Percentiles rank a stretch among this genome's conserved stretches.
These are phyloP conservation scores for Podosphaera fusca DNA, from an alignment of 2,329 filamentous ascomycete species.

Conservation along the genomic window DNA sequence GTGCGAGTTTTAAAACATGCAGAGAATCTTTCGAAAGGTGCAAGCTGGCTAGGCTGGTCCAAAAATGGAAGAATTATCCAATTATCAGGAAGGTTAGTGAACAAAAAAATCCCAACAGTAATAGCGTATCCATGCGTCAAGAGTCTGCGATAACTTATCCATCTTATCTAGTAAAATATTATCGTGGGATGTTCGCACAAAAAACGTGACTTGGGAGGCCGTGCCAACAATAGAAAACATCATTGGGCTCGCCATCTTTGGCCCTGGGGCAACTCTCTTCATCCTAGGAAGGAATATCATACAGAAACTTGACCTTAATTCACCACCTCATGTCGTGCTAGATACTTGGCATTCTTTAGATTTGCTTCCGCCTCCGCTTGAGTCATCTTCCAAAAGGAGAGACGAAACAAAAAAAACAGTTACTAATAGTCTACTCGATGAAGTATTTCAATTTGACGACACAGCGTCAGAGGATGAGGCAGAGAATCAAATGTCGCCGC, in stretches of 20 bases:
- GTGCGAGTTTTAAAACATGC: conserved; percentile 67
- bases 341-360: conserved; percentile 54
- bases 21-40: conserved; percentile 48
- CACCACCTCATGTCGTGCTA: conserved; percentile 54
- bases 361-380: too few species aligned
- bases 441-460: too few species aligned
- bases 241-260: conserved; percentile 65
- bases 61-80: conserved; percentile 94
- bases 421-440: too few species aligned
- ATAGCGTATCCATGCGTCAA: neutral
- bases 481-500: conserved; percentile 51
- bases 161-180: conserved; percentile 47
- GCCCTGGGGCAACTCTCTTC: conserved; percentile 76
- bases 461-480: too few species aligned
- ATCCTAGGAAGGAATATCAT: conserved; percentile 73
- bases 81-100: conserved; percentile 63
- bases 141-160: too few species aligned
- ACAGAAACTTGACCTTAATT: conserved; percentile 87
- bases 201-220: conserved; percentile 73
- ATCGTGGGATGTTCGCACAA: conserved; percentile 95
- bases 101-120: neutral
- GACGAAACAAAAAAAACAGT: too few species aligned
- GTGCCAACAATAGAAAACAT: conserved; percentile 71
- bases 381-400: too few species aligned
- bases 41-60: conserved; percentile 96